phyloP scores from a whole-genome alignment of 2,329 filamentous ascomycete species.

The Dendryphion nanum region DNA sequence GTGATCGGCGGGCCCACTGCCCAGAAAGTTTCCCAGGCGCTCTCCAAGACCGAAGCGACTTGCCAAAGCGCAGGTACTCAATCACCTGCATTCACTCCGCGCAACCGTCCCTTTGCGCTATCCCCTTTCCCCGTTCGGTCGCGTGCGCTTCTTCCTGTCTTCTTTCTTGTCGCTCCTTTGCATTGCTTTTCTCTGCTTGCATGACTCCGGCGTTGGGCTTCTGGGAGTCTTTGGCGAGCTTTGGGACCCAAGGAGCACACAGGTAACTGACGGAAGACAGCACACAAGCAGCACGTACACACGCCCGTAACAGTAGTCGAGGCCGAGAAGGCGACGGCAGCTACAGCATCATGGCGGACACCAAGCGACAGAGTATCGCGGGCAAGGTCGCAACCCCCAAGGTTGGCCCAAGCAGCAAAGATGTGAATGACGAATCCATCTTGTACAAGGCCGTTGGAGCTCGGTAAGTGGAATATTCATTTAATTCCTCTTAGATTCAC shows the following conservation, averaged over 20 bases:
- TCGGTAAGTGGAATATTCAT: conserved; percentile 51
- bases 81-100: conserved; percentile 11
- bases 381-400: conserved; percentile 56
- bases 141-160: conserved; percentile 23
- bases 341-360: conserved; percentile 52
- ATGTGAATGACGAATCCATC: conserved; percentile 52
- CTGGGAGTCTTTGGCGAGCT: conserved; percentile 25
- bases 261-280: conserved; percentile 4
- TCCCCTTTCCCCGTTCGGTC: conserved; percentile 19
- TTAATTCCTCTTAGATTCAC: too few relatives aligned
- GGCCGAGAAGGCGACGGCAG: too few relatives aligned
- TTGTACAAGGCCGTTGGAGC: conserved; percentile 62
- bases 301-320: too few relatives aligned
- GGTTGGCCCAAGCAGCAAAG: conserved; percentile 42
- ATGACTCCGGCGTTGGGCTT: conserved; percentile 33
- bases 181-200: conserved; percentile 33
- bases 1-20: too few relatives aligned
- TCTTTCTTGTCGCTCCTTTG: conserved; percentile 44
- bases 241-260: conserved; percentile 13
- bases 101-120: conserved; percentile 3
- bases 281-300: background rate
- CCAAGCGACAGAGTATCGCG: conserved; percentile 56
- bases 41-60: too few relatives aligned
- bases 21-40: too few relatives aligned
- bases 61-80: too few relatives aligned